Conservation (phyloP, 1,284 basidiomycete species). For the Anthracocystis setariae region DNA sequence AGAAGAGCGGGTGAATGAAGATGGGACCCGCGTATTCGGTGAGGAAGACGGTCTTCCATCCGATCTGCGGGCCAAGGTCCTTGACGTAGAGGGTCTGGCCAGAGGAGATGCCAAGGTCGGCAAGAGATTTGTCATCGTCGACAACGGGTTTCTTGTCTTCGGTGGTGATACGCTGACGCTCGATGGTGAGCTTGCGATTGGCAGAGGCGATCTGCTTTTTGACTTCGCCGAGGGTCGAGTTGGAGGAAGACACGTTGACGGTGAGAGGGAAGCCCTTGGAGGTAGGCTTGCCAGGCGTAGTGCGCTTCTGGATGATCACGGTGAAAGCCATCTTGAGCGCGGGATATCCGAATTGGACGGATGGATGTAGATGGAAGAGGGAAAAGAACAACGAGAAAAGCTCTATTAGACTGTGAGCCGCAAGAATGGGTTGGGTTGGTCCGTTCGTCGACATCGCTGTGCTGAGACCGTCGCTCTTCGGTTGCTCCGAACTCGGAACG, state of each 20-base stretch:
- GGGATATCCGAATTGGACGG: not conserved
- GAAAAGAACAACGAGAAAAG: not conserved
- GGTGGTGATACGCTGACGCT: conserved; percentile 62
- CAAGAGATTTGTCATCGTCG: conserved; percentile 55
- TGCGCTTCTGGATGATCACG: conserved; percentile 46
- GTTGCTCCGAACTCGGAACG: no score
- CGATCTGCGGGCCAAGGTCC: conserved; percentile 65
- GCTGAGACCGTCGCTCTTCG: no score
- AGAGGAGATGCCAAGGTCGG: conserved; percentile 32
- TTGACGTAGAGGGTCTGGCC: conserved; percentile 61
- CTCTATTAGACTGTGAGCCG: not conserved
- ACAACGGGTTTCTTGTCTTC: conserved; percentile 57
- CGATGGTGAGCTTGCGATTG: conserved; percentile 38
- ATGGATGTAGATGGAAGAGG: not conserved
- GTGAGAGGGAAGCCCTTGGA: conserved; percentile 54
- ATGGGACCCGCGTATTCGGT: conserved; percentile 77
- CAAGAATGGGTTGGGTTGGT: no score
- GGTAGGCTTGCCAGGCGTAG: conserved; percentile 45
- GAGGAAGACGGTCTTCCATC: conserved; percentile 66
- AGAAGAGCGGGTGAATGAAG: conserved; percentile 88
- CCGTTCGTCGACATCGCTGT: not conserved
- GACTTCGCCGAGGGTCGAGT: conserved; percentile 54
- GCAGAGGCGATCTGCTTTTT: conserved; percentile 53
- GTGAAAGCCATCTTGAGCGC: conserved; percentile 35
- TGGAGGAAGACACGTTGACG: conserved; percentile 29